Conservation (phyloP, 208 protist genomes). For the Trichomonas tenax region DNA sequence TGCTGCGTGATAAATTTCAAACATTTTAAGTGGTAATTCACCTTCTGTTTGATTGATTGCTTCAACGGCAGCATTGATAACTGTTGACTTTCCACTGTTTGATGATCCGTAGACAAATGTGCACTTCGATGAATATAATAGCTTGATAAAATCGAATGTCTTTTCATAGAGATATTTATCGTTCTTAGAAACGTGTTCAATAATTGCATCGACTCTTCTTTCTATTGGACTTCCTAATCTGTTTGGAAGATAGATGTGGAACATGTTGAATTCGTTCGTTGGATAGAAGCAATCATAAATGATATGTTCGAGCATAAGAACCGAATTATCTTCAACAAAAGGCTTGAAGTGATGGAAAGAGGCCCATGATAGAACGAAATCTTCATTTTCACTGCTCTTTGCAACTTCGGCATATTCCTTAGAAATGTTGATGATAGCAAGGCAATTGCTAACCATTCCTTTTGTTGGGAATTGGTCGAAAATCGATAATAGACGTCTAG, state of each 20-base stretch:
- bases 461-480: background rate
- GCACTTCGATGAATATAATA: background rate
- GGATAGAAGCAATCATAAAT: background rate
- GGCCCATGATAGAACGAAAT: background rate
- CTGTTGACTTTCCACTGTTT: background rate
- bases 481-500: background rate
- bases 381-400: background rate
- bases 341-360: background rate
- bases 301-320: background rate
- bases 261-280: background rate
- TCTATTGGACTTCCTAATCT: background rate
- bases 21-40: background rate
- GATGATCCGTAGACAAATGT: background rate
- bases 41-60: background rate
- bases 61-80: background rate
- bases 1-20: background rate
- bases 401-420: background rate
- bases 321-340: background rate
- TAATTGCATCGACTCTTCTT: background rate
- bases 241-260: background rate
- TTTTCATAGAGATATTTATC: background rate
- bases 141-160: background rate
- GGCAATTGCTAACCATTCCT: background rate
- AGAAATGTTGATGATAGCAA: background rate
- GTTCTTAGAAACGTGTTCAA: background rate